These are phyloP conservation scores for Brettanomyces naardenensis DNA, from an alignment of 805 yeast species.

Conservation along the genomic window DNA sequence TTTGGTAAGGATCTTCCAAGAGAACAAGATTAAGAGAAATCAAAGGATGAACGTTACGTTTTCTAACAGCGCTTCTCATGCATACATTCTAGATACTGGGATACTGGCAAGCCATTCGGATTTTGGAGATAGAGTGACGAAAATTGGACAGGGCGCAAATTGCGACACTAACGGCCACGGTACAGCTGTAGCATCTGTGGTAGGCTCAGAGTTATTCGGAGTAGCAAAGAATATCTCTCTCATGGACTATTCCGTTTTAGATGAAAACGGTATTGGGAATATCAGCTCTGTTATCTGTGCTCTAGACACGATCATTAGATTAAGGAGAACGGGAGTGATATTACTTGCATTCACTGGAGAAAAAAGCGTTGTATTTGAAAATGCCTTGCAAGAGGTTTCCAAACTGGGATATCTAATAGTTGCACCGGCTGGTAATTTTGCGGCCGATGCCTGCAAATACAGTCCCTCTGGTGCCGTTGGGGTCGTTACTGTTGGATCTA, in stretches of 20 bases:
- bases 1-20: conserved; percentile 33
- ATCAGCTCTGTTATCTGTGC: conserved; percentile 28
- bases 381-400: conserved; percentile 33
- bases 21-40: conserved; percentile 15
- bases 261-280: conserved; percentile 29
- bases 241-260: conserved; percentile 36
- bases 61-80: conserved; percentile 34
- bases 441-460: conserved; percentile 33
- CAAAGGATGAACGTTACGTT: conserved; percentile 31
- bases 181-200: conserved; percentile 47
- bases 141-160: background rate
- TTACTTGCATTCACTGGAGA: conserved; percentile 31
- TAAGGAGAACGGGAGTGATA: conserved; percentile 21
- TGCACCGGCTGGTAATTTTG: conserved; percentile 44
- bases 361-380: conserved; percentile 33
- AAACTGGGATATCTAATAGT: conserved; percentile 37
- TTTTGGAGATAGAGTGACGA: conserved; percentile 31
- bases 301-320: conserved; percentile 8
- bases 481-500: conserved; percentile 34
- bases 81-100: conserved; percentile 33
- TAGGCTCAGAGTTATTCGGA: conserved; percentile 44
- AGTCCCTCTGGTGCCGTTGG: conserved; percentile 39
- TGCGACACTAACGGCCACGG: conserved; percentile 43
- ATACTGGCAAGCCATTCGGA: conserved; percentile 32
- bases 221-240: conserved; percentile 39